Base-by-base conservation (phyloP, 2,329 filamentous ascomycete genomes). In the Pseudogymnoascus sp. region DNA sequence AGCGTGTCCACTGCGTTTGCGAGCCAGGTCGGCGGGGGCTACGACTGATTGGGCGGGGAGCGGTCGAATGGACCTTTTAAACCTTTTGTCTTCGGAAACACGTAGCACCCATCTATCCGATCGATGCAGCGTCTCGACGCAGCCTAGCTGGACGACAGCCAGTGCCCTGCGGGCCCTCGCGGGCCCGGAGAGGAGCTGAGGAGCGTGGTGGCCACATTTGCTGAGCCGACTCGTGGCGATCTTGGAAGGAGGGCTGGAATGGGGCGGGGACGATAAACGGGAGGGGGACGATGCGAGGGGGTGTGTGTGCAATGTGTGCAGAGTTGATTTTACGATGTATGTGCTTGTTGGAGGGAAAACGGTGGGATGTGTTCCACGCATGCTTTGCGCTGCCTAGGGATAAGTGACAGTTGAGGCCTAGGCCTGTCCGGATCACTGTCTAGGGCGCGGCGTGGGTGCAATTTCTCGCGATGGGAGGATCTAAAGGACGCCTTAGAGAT, bases 1-100 rank as follows among this genome's bases (percentile, higher is more conserved):
- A 97, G 93, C 76, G 86, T 97, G 71, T 96, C 91, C 72, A 97
- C 95, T 61, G 93, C 93, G 59, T 99, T 97, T 78, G 93, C 93
- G 66, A 97, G 92, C 78, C 95, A 97, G 77, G 87, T 97, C 69
- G 92, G 91, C 61, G 72, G 72, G 65, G 72, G 72, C 64, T 75
- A 73, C 65, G 73, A 75, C 68, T 75, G 73, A 75, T 74, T 64
- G 63, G 67, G 59, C 34, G 59, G 59, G 18, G 34, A 60, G 37
- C 34, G 59, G 34, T 60, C 59, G 59, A 38, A 60, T 60, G 59
- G 59, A 42, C 59, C 59, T 38, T 42, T 28, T 40, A 38, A 38
- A 60, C 34, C 34, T 42, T 60, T 60, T 38, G 37, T 60, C 59
- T 60, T 60, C 59, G 59, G 59, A 60, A 60, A 60, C 59, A 60